Conservation (phyloP, 2,329 filamentous ascomycete genomes). For the Alternaria triticina region DNA sequence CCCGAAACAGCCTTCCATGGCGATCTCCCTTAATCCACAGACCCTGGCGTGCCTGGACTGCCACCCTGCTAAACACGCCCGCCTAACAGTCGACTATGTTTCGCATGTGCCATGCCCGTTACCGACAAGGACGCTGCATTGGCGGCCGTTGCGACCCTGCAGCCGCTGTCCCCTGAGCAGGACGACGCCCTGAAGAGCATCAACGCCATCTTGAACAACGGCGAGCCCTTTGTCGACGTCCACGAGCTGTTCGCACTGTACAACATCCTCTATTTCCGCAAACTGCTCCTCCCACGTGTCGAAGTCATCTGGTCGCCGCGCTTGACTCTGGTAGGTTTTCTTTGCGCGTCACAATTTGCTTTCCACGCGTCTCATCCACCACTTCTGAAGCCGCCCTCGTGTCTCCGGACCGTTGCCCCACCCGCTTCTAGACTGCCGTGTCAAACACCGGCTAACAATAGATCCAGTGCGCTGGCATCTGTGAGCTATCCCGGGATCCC, state of each 20-base stretch:
- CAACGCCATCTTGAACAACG: constrained; percentile 45
- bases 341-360: constrained; percentile 12
- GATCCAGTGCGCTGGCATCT: constrained; percentile 52
- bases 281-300: constrained; percentile 48
- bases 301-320: constrained; percentile 53
- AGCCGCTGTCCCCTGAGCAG: constrained; percentile 43
- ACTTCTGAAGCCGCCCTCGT: constrained; percentile 7
- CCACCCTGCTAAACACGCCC: constrained; percentile 5
- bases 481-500: constrained; percentile 51
- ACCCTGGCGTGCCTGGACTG: background rate
- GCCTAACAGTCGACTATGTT: constrained; percentile 11
- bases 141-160: constrained; percentile 46
- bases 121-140: constrained; percentile 53
- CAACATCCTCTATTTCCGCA: constrained; percentile 53
- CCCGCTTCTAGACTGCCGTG: constrained; percentile 12
- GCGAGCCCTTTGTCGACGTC: constrained; percentile 51
- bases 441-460: constrained; percentile 23
- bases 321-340: constrained; percentile 45
- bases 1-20: background rate
- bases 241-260: constrained; percentile 51
- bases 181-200: constrained; percentile 42
- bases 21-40: constrained; percentile 1
- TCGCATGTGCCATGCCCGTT: constrained; percentile 42
- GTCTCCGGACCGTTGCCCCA: constrained; percentile 16
- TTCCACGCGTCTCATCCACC: constrained; percentile 8